These are phyloP conservation scores for Colletotrichum sp. DNA, from an alignment of 2,329 filamentous ascomycete species.

Conservation along the genomic window DNA sequence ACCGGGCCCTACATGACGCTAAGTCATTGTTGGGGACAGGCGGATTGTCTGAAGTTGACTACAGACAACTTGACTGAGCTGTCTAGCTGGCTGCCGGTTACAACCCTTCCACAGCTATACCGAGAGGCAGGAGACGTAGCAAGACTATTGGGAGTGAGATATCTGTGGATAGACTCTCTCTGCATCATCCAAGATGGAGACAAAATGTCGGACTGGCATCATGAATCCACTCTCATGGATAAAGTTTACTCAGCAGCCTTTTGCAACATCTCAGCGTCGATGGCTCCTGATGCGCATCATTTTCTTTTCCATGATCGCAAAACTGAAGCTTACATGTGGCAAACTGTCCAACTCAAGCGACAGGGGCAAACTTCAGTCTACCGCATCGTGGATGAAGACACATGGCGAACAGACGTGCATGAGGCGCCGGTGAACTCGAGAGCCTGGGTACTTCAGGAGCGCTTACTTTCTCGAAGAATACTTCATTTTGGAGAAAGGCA, in stretches of 20 bases:
- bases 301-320: background rate
- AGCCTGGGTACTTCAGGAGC: conserved; percentile 5
- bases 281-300: background rate
- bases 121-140: background rate
- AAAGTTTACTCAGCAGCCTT: conserved; percentile 23
- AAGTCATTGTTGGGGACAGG: conserved; percentile 6
- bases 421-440: background rate
- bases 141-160: background rate
- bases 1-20: background rate
- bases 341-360: background rate
- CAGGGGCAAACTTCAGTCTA: background rate
- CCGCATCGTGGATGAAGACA: background rate
- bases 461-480: background rate
- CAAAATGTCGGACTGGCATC: conserved; percentile 20
- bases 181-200: conserved; percentile 20
- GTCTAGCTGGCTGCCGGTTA: background rate
- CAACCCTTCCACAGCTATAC: conserved; percentile 1
- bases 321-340: background rate
- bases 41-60: background rate
- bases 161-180: conserved; percentile 19
- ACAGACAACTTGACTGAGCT: background rate
- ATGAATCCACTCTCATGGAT: conserved; percentile 21
- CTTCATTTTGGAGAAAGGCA: conserved; percentile 1
- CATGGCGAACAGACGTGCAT: background rate
- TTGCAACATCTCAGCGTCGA: conserved; percentile 24